Base-by-base conservation (phyloP, 805 yeast genomes). In the Schwanniomyces occidentalis region DNA sequence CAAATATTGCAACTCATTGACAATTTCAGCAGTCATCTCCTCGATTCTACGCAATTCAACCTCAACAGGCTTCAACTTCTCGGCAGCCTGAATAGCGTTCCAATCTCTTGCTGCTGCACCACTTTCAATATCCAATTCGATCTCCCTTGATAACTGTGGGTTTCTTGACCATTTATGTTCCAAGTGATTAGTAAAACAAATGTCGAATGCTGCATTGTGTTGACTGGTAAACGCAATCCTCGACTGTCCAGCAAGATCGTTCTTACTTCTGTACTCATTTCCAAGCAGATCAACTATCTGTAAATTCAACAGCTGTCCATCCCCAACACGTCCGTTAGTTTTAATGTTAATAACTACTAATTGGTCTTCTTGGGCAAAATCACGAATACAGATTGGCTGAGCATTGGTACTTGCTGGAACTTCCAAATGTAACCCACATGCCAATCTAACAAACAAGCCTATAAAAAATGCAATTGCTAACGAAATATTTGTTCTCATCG, bases 101-200 rank as follows among this genome's bases (percentile, higher is more conserved):
- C 98, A 93, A 67, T 93, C 98, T 63, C 98, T 83, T 26, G 98
- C 99, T 52, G 89, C 86, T 33, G 97, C 86, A 27, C 99, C 99
- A 43, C 89, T 81, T 62, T 93, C 98, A 40, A 93, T 82, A 45
- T 90, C 97, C 52, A 93, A 70, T 54, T 89, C 96, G 49, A 93
- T 69, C 34, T 82, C 82, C 61, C 98, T 82, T 19, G 69, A 57
- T 29, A 70, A 66, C 17, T 74, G 73, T 36, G 63, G 59, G 41
- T 56, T 57, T 32, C 62, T 63, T 20, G 36, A 19, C 44, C 49
- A 44, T 31, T 49, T 48, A 14, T 58, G 56, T 30, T 50, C 54
- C 50, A 64, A 57, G 32, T 69, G 58, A 61, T 93, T 91, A 41
- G 82, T 84, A 64, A 93, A 85, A 63, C 99, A 93, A 36, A 93